Conservation (phyloP, 176 grass and related monocot species). For the Avena insularis region DNA sequence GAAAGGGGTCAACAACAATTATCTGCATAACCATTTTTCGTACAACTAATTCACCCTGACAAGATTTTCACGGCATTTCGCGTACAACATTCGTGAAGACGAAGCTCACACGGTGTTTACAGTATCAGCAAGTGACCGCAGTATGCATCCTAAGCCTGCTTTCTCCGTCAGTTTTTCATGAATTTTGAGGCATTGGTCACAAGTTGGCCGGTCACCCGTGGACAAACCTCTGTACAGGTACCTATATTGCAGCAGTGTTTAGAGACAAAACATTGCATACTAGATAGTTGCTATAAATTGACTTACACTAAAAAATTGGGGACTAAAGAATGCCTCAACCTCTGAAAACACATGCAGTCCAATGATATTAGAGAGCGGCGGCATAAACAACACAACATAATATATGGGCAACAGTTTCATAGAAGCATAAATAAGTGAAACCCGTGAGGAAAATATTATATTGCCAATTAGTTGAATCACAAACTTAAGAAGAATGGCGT, state of each 20-base stretch:
- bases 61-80: not conserved
- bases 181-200: constrained; percentile 96
- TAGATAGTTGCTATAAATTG: not conserved
- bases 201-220: constrained; percentile 87
- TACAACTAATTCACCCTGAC: constrained; percentile 2
- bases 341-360: too few relatives aligned
- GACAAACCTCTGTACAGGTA: constrained; percentile 95
- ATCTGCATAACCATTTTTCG: not conserved
- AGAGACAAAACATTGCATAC: constrained; percentile 25
- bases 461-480: not conserved
- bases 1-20: not conserved
- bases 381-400: not conserved
- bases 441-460: not conserved
- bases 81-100: not conserved
- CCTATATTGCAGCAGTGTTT: constrained; percentile 45
- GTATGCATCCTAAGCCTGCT: constrained; percentile 87
- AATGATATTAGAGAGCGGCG: not conserved
- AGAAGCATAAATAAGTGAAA: not conserved
- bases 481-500: not conserved
- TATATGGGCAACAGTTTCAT: constrained; percentile 3
- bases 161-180: constrained; percentile 90
- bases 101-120: constrained; percentile 59
- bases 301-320: not conserved
- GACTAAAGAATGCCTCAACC: too few relatives aligned
- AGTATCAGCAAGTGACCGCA: constrained; percentile 60